phyloP scores from a whole-genome alignment of 1,139 yeast genomes.

The Blastobotrys apis region DNA sequence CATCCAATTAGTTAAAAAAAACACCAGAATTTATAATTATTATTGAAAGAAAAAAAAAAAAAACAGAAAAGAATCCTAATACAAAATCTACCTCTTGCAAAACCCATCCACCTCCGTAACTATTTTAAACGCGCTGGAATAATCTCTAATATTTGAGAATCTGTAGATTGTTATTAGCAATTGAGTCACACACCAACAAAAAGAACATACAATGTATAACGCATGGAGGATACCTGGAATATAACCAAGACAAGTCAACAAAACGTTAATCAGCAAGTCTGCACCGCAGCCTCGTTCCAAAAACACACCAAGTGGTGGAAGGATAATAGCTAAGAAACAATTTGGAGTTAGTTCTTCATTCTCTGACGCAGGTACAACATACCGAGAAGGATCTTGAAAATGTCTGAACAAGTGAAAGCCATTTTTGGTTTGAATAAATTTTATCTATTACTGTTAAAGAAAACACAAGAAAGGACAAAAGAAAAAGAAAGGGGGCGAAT shows the following conservation, averaged over 20 bases:
- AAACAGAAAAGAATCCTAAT: background rate
- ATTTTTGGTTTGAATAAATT: no score
- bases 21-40: background rate
- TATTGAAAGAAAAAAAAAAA: background rate
- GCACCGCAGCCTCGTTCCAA: constrained; percentile 60
- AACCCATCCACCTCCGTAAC: background rate
- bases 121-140: no score
- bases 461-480: background rate
- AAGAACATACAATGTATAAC: constrained; percentile 45
- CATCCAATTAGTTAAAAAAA: no score
- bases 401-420: constrained; percentile 39
- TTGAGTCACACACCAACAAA: background rate
- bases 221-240: constrained; percentile 63
- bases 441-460: background rate
- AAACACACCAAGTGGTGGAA: constrained; percentile 76
- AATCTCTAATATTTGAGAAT: constrained; percentile 15
- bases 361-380: constrained; percentile 49
- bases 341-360: constrained; percentile 4
- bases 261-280: constrained; percentile 53
- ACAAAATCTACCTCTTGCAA: background rate
- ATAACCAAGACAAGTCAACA: constrained; percentile 60
- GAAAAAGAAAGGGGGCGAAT: background rate
- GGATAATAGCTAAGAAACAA: constrained; percentile 45
- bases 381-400: constrained; percentile 53
- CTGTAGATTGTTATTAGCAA: constrained; percentile 5